phyloP scores from a whole-genome alignment of 495 filamentous ascomycete genomes.

The Annulohypoxylon stygium region DNA sequence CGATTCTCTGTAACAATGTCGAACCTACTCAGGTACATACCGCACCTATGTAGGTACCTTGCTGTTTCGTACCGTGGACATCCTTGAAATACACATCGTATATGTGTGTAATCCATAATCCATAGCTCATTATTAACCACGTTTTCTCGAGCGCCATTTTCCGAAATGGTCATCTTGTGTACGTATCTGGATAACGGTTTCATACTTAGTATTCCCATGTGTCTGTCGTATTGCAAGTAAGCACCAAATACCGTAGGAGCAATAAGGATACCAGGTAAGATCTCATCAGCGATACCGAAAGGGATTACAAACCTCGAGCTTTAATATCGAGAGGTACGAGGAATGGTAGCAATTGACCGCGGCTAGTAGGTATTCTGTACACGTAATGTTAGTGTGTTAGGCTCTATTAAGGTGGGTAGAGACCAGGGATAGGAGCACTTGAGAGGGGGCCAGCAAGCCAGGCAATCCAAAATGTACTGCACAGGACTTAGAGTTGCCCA shows the following conservation, averaged over 20 bases:
- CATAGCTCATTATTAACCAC: neutral
- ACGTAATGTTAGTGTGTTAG: slow-evolving; percentile 43
- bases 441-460: slow-evolving; percentile 12
- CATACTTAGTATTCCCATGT: neutral
- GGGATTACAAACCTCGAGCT: slow-evolving; percentile 9
- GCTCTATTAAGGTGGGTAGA: slow-evolving; percentile 34
- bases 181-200: neutral
- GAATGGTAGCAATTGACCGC: slow-evolving; percentile 22
- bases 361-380: slow-evolving; percentile 36
- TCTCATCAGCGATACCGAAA: slow-evolving; percentile 8
- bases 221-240: neutral
- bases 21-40: neutral
- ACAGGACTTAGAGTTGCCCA: slow-evolving; percentile 31
- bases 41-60: slow-evolving; percentile 1
- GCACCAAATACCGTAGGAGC: slow-evolving; percentile 12
- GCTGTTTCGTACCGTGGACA: slow-evolving; percentile 6
- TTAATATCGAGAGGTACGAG: slow-evolving; percentile 18
- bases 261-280: slow-evolving; percentile 11
- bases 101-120: slow-evolving; percentile 13
- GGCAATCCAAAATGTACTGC: slow-evolving; percentile 26
- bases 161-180: neutral
- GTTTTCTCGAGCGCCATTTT: slow-evolving; percentile 1
- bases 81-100: slow-evolving; percentile 2
- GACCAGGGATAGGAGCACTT: slow-evolving; percentile 19
- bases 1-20: slow-evolving; percentile 9